phyloP scores from a whole-genome alignment of 805 yeast genomes.

The Wickerhamiella vanderwaltii region DNA sequence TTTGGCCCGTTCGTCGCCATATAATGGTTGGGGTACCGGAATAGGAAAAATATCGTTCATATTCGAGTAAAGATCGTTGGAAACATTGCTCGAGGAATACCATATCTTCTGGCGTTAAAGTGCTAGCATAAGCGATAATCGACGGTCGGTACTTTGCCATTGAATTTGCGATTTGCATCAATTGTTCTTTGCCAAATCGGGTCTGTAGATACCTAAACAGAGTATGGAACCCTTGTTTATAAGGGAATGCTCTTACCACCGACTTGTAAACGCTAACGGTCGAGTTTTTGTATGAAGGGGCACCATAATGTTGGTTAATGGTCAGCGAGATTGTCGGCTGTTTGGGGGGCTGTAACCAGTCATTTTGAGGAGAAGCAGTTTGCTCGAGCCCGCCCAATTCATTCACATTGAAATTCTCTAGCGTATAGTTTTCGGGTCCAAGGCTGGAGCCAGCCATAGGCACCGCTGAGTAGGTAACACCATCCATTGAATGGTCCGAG shows the following conservation, averaged over 20 bases:
- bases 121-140: constrained; percentile 82
- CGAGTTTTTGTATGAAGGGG: neutral
- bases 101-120: constrained; percentile 79
- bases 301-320: constrained; percentile 15
- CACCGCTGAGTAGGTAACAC: too few species aligned
- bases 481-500: neutral
- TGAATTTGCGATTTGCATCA: constrained; percentile 71
- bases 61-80: constrained; percentile 81
- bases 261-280: constrained; percentile 45
- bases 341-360: constrained; percentile 20
- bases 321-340: constrained; percentile 23
- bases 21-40: constrained; percentile 91
- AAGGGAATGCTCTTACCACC: constrained; percentile 66
- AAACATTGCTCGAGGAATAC: constrained; percentile 94
- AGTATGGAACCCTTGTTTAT: constrained; percentile 83
- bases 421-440: constrained; percentile 11
- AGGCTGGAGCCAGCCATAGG: neutral
- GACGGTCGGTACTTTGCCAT: constrained; percentile 88
- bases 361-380: constrained; percentile 12
- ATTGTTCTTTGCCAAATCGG: constrained; percentile 55
- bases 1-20: constrained; percentile 93
- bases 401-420: constrained; percentile 12
- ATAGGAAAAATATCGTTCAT: constrained; percentile 68
- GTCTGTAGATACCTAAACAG: constrained; percentile 59
- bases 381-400: constrained; percentile 2